These are phyloP conservation scores for Trichothecium sympodiale DNA, from an alignment of 2,329 filamentous ascomycete species.

Conservation along the genomic window DNA sequence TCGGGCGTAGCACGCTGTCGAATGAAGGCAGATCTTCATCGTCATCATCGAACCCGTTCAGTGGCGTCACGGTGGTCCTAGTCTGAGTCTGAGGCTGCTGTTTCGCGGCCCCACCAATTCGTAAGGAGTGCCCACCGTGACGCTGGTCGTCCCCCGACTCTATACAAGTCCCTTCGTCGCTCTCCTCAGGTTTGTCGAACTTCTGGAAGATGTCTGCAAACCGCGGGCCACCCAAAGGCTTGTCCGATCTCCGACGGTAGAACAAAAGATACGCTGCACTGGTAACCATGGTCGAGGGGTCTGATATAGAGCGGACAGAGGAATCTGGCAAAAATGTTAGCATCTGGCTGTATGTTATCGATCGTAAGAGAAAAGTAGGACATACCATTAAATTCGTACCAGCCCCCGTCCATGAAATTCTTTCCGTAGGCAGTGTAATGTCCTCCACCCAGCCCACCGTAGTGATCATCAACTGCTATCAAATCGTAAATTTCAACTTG, in stretches of 20 bases:
- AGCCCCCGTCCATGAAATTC: constrained; percentile 79
- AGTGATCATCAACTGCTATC: constrained; percentile 93
- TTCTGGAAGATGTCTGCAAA: constrained; percentile 61
- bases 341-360: background rate
- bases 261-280: constrained; percentile 84
- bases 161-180: constrained; percentile 33
- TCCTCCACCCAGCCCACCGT: constrained; percentile 82
- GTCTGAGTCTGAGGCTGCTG: constrained; percentile 26
- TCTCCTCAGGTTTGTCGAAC: constrained; percentile 42
- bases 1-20: constrained; percentile 23
- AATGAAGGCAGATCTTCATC: constrained; percentile 21
- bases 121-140: constrained; percentile 76
- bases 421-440: constrained; percentile 94
- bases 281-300: constrained; percentile 56
- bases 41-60: constrained; percentile 14
- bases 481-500: constrained; percentile 84
- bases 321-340: constrained; percentile 54
- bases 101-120: constrained; percentile 52
- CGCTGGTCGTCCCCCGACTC: constrained; percentile 71
- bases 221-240: constrained; percentile 66
- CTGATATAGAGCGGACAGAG: constrained; percentile 50
- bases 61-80: constrained; percentile 21
- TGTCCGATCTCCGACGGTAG: constrained; percentile 74
- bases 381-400: constrained; percentile 96
- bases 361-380: constrained; percentile 5